A percentile compares a stretch with the other conserved stretches of the same genome.
phyloP scores from a whole-genome alignment of 2,329 filamentous ascomycete genomes.

The Chaetomiaceae sp. region DNA sequence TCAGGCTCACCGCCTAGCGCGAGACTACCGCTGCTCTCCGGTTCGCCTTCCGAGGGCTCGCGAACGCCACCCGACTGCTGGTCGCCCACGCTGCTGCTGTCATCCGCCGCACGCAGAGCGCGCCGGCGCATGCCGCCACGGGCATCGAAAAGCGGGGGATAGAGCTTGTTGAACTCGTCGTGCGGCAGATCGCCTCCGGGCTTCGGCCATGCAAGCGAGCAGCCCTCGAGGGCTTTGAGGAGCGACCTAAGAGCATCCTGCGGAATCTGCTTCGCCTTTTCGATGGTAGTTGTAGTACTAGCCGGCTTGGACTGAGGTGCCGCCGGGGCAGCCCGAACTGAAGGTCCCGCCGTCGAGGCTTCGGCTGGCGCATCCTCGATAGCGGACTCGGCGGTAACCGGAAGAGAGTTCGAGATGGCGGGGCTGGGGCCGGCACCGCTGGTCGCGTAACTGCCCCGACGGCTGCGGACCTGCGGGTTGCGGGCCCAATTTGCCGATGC shows the following conservation, averaged over 20 bases:
- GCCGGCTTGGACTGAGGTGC: background rate
- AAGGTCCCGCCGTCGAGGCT: conserved; percentile 2
- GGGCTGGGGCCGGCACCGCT: conserved; percentile 79
- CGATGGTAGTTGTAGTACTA: background rate
- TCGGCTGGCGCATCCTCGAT: conserved; percentile 30
- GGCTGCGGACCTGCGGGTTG: conserved; percentile 58
- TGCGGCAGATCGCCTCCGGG: conserved; percentile 10
- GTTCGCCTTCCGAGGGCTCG: conserved; percentile 61
- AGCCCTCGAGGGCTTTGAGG: conserved; percentile 34
- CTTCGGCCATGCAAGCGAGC: conserved; percentile 29
- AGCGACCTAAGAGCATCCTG: conserved; percentile 30
- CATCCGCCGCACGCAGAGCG: conserved; percentile 68
- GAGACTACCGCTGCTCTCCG: conserved; percentile 74
- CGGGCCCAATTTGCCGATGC: conserved; percentile 91
- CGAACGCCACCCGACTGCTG: conserved; percentile 40
- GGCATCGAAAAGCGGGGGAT: conserved; percentile 76
- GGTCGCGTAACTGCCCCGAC: conserved; percentile 71
- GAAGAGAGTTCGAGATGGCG: conserved; percentile 56
- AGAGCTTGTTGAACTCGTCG: conserved; percentile 14
- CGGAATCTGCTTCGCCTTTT: conserved; percentile 11
- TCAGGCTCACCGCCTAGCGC: conserved; percentile 92
- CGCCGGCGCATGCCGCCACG: conserved; percentile 77
- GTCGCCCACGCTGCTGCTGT: conserved; percentile 42
- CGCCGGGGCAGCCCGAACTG: conserved; percentile 3
- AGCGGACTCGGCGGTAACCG: conserved; percentile 45